These are phyloP conservation scores for Penicillium expansum DNA, from an alignment of 2,329 filamentous ascomycete genomes.

Conservation along the genomic window DNA sequence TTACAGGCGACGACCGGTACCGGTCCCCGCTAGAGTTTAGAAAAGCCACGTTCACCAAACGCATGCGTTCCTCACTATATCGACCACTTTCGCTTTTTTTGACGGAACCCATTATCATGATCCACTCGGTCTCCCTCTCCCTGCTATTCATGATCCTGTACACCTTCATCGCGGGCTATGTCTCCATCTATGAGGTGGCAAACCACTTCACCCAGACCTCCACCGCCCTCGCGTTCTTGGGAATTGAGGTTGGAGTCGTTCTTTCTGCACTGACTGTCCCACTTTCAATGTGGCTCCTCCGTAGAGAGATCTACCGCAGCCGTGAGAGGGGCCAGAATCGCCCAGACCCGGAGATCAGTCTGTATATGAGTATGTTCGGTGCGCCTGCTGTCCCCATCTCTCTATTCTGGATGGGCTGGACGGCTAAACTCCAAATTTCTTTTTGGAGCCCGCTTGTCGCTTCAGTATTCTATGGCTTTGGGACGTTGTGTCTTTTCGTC, in stretches of 20 bases:
- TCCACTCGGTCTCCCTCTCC: constrained; percentile 28
- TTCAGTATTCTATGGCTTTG: constrained; percentile 53
- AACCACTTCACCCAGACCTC: constrained; percentile 48
- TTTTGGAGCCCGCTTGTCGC: constrained; percentile 52
- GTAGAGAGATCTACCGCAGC: constrained; percentile 44
- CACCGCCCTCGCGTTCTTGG: constrained; percentile 49
- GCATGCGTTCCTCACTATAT: constrained; percentile 45
- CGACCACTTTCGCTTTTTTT: constrained; percentile 50
- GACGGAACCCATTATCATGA: constrained; percentile 40
- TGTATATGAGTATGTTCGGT: constrained; percentile 54
- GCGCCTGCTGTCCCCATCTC: constrained; percentile 51
- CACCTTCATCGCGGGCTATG: constrained; percentile 46
- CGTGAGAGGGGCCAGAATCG: constrained; percentile 37
- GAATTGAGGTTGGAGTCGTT: constrained; percentile 46
- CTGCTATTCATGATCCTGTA: constrained; percentile 35
- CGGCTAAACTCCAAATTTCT: constrained; percentile 43
- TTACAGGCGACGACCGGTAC: constrained; percentile 49
- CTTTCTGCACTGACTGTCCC: constrained; percentile 42
- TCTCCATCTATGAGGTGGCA: constrained; percentile 50
- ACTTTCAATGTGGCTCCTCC: constrained; percentile 45
- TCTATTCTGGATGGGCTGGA: constrained; percentile 62
- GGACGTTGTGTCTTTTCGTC: constrained; percentile 50
- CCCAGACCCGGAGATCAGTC: constrained; percentile 53
- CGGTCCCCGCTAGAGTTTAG: constrained; percentile 48
- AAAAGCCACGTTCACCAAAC: constrained; percentile 38